Conservation (phyloP, 768 basidiomycete genomes). For the Lactarius psammicola region DNA sequence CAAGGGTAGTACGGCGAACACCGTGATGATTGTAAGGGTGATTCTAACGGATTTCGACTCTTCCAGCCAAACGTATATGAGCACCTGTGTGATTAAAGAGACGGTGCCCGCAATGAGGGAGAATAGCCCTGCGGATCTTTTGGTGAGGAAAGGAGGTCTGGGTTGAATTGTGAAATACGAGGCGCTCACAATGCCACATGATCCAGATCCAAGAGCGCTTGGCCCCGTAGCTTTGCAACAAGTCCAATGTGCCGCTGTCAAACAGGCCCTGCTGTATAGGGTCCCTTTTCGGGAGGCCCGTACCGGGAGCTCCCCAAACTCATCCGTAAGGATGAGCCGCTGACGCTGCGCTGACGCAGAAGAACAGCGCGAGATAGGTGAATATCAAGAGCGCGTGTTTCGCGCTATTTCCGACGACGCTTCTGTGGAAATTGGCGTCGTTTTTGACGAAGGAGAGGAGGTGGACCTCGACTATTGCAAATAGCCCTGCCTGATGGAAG, state of each 20-base stretch:
- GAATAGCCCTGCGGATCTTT: slow-evolving; percentile 10
- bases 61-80: slow-evolving; percentile 20
- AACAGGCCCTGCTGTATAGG: slow-evolving; percentile 18
- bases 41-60: slow-evolving; percentile 15
- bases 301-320: slow-evolving; percentile 26
- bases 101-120: slow-evolving; percentile 7
- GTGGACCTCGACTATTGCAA: slow-evolving; percentile 22
- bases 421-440: not conserved
- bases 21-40: slow-evolving; percentile 12
- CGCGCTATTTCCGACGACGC: not conserved
- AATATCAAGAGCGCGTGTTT: slow-evolving; percentile 23
- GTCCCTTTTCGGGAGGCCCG: slow-evolving; percentile 18
- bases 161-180: not conserved
- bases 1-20: slow-evolving; percentile 8
- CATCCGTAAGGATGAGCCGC: slow-evolving; percentile 27
- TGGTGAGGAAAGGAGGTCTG: not conserved
- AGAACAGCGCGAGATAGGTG: slow-evolving; percentile 26
- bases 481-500: slow-evolving; percentile 25
- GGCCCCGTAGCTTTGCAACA: slow-evolving; percentile 15
- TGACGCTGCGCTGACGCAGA: slow-evolving; percentile 25
- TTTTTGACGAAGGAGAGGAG: slow-evolving; percentile 23
- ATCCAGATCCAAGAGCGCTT: slow-evolving; percentile 19
- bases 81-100: slow-evolving; percentile 3
- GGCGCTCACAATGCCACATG: slow-evolving; percentile 24
- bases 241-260: slow-evolving; percentile 17